Evolutionary conservation across 805 yeast species (phyloP).

Genomic region (Lipomyces yamadae): DNA sequence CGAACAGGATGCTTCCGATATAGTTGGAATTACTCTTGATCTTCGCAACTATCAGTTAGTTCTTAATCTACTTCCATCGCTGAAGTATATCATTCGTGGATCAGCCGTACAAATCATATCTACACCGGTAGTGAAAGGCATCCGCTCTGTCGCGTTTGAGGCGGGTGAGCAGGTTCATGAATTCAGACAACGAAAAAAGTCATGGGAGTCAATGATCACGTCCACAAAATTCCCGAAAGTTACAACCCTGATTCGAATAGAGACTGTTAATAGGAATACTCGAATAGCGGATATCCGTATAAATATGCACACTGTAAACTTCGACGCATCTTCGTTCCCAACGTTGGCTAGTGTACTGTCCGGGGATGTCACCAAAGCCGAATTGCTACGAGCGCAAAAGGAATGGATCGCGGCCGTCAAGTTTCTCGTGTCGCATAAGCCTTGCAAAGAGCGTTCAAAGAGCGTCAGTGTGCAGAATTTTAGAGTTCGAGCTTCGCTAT

Average conservation of each 20-base stretch:
- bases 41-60: constrained; percentile 17
- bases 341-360: constrained; percentile 33
- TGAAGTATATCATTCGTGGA: constrained; percentile 27
- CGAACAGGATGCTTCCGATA: constrained; percentile 11
- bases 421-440: constrained; percentile 3
- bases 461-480: constrained; percentile 7
- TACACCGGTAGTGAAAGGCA: constrained; percentile 11
- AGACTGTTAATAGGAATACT: not conserved
- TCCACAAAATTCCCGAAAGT: constrained; percentile 27
- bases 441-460: not conserved
- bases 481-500: constrained; percentile 17
- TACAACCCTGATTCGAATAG: constrained; percentile 25
- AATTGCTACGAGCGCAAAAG: constrained; percentile 24
- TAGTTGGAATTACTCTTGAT: constrained; percentile 22
- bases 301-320: constrained; percentile 22
- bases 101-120: constrained; percentile 24
- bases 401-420: constrained; percentile 23
- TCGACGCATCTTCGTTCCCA: constrained; percentile 35
- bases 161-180: constrained; percentile 36
- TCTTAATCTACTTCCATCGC: constrained; percentile 31
- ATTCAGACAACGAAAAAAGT: constrained; percentile 26
- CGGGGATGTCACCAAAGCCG: constrained; percentile 33
- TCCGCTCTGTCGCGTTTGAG: constrained; percentile 28
- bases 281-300: constrained; percentile 17
- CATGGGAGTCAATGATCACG: constrained; percentile 32